These are phyloP conservation scores for Arthrobotrys entomopaga DNA, from an alignment of 2,329 filamentous ascomycete species.

Conservation along the genomic window DNA sequence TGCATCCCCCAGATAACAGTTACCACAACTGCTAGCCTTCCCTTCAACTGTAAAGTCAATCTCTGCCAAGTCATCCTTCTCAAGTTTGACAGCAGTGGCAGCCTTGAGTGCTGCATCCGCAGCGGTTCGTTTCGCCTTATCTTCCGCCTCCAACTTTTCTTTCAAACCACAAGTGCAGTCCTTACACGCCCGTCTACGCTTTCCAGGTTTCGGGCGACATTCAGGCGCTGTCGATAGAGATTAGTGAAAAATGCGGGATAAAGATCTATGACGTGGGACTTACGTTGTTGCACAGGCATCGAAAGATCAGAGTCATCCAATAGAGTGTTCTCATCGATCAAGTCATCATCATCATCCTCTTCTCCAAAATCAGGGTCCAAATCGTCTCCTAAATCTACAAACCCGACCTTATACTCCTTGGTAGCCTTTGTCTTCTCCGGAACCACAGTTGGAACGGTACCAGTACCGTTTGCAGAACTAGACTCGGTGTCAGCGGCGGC, in stretches of 20 bases:
- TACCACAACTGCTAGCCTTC: constrained; percentile 93
- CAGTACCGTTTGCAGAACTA: neutral
- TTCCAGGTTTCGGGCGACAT: constrained; percentile 86
- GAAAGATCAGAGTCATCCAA: constrained; percentile 85
- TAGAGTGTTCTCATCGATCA: constrained; percentile 90
- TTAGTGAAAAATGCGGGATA: constrained; percentile 10
- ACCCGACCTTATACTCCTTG: constrained; percentile 70
- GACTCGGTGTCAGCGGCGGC: constrained; percentile 29
- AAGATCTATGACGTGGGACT: constrained; percentile 62
- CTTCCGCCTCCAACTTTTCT: constrained; percentile 85
- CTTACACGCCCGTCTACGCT: constrained; percentile 93
- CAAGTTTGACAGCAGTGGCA: constrained; percentile 71
- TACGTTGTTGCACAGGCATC: constrained; percentile 81
- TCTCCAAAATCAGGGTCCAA: constrained; percentile 68
- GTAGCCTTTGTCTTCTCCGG: constrained; percentile 61
- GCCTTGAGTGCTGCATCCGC: constrained; percentile 68
- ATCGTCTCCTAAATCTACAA: constrained; percentile 75
- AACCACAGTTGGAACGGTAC: neutral
- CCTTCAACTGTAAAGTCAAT: constrained; percentile 98
- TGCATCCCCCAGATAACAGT: constrained; percentile 91
- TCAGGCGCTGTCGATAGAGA: constrained; percentile 72
- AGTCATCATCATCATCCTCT: constrained; percentile 78
- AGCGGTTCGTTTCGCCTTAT: constrained; percentile 72
- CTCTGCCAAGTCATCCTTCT: constrained; percentile 81
- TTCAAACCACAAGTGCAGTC: constrained; percentile 96